These are phyloP conservation scores for Fusarium palustre DNA, from an alignment of 2,329 filamentous ascomycete genomes.

Conservation along the genomic window DNA sequence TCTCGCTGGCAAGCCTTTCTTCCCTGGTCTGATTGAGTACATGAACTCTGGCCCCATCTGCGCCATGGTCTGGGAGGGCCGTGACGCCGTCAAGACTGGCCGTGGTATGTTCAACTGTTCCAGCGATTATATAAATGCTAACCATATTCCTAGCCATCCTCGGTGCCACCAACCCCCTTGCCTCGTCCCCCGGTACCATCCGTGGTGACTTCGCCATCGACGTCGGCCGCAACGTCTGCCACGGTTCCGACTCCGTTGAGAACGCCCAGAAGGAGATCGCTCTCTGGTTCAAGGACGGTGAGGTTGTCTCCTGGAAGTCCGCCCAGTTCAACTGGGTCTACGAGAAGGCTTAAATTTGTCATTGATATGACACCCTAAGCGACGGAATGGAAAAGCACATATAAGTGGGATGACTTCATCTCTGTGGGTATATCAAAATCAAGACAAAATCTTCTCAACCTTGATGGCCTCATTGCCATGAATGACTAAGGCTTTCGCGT, in stretches of 20 bases:
- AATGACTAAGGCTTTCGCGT: slow-evolving; percentile 45
- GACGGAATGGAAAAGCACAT: slow-evolving; percentile 43
- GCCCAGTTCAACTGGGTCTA: slow-evolving; percentile 94
- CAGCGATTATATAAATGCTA: slow-evolving; percentile 9
- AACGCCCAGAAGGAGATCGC: slow-evolving; percentile 99
- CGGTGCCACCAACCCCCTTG: slow-evolving; percentile 98
- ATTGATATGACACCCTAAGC: slow-evolving; percentile 38
- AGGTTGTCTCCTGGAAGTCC: slow-evolving; percentile 86
- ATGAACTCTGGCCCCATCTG: slow-evolving; percentile 97
- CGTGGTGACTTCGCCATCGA: slow-evolving; percentile 90
- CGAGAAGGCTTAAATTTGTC: slow-evolving; percentile 76
- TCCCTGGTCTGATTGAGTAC: slow-evolving; percentile 93
- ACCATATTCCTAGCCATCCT: slow-evolving; percentile 74
- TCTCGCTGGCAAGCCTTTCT: slow-evolving; percentile 95
- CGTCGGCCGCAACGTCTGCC: slow-evolving; percentile 96
- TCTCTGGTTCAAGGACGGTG: slow-evolving; percentile 94
- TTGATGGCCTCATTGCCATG: slow-evolving; percentile 9
- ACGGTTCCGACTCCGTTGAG: slow-evolving; percentile 98
- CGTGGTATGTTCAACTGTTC: slow-evolving; percentile 70
- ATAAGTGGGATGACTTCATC: slow-evolving; percentile 42
- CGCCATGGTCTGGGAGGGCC: slow-evolving; percentile 99
- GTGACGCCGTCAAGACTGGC: slow-evolving; percentile 98
- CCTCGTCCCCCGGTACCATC: slow-evolving; percentile 96
- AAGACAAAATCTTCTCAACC: slow-evolving; percentile 44
- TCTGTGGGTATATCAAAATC: slow-evolving; percentile 40